These are phyloP conservation scores for Carallia pectinifolia DNA, from an alignment of 345 rosid genomes.

Conservation along the genomic window DNA sequence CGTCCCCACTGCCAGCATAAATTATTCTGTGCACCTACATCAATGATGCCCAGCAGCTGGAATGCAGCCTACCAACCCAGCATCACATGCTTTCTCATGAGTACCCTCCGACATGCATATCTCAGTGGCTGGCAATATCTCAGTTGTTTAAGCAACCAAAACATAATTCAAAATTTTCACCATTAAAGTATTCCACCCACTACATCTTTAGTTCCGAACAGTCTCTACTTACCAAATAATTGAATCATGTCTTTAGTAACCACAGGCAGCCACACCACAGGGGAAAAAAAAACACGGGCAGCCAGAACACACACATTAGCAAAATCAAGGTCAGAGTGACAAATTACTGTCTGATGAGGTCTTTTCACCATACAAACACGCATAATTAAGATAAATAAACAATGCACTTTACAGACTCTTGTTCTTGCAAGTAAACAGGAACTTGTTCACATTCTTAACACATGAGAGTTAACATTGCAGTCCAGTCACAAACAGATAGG, in stretches of 20 bases:
- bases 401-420: conserved; percentile 44
- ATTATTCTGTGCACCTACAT: conserved; percentile 12
- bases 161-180: conserved; percentile 21
- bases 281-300: no score
- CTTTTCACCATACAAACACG: conserved; percentile 27
- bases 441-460: conserved; percentile 23
- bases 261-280: neutral
- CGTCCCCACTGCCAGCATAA: conserved; percentile 2
- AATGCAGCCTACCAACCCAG: neutral
- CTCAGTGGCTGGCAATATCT: conserved; percentile 29
- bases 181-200: no score
- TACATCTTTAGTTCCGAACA: no score
- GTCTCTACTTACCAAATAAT: no score
- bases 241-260: no score
- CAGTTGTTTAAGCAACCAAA: conserved; percentile 4
- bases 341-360: conserved; percentile 11
- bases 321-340: conserved; percentile 2
- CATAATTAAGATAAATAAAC: conserved; percentile 16
- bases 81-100: conserved; percentile 31
- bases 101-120: conserved; percentile 35
- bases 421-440: conserved; percentile 26
- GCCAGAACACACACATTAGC: neutral
- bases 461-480: neutral
- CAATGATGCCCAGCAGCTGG: conserved; percentile 27
- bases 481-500: conserved; percentile 20